A percentile compares a stretch with the other conserved stretches of the same genome.
These are phyloP conservation scores for Juncus effusus DNA, from an alignment of 176 grass and related monocot genomes.

Conservation along the genomic window DNA sequence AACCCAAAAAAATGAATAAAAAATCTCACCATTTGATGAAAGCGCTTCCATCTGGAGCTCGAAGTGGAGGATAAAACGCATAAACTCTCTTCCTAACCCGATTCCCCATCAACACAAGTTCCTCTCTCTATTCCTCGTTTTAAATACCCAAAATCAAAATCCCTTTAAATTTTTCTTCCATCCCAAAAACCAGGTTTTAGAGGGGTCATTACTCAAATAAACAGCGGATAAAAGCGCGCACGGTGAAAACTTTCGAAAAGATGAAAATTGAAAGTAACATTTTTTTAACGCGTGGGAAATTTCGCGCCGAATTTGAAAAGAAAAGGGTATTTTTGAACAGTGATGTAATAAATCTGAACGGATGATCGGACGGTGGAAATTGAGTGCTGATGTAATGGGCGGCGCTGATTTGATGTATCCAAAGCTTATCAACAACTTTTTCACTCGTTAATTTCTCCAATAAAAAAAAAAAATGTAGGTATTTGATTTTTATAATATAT, in stretches of 20 bases:
- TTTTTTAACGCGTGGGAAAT: constrained; percentile 1
- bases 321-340: neutral
- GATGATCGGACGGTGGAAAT: neutral
- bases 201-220: constrained; percentile 6
- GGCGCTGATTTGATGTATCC: neutral
- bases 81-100: constrained; percentile 28
- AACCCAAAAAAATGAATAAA: neutral
- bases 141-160: neutral
- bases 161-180: neutral
- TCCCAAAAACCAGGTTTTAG: constrained; percentile 22
- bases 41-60: constrained; percentile 34
- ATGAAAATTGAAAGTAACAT: neutral
- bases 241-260: constrained; percentile 1
- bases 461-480: no score
- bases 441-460: no score
- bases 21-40: constrained; percentile 30
- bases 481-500: no score
- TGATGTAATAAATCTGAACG: constrained; percentile 12
- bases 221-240: constrained; percentile 14
- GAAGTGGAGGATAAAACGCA: constrained; percentile 2
- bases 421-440: no score
- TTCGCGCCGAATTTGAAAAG: neutral
- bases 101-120: neutral
- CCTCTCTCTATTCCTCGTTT: constrained; percentile 20
- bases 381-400: neutral